These are phyloP conservation scores for Vitis rupestris DNA, from an alignment of 164 flowering plant genomes.

Conservation along the genomic window DNA sequence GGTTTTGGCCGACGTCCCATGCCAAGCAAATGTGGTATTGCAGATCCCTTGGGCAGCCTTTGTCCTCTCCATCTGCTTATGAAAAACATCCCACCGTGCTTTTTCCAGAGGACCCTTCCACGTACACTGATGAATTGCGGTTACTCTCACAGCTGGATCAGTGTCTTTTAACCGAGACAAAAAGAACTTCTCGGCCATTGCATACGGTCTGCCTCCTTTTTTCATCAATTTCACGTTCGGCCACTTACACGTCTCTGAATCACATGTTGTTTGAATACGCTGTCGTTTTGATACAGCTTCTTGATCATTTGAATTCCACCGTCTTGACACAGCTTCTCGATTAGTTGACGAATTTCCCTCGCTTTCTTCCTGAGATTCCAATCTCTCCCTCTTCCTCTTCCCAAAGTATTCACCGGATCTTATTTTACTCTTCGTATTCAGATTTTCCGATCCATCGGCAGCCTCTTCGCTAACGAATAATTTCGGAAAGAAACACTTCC, in stretches of 20 bases:
- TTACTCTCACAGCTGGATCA: slow-evolving; percentile 21
- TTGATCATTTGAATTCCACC: neutral
- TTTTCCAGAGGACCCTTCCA: slow-evolving; percentile 22
- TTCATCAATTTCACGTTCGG: slow-evolving; percentile 25
- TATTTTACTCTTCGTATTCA: slow-evolving; percentile 28
- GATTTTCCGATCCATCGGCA: neutral
- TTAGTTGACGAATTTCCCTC: slow-evolving; percentile 19
- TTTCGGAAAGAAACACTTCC: slow-evolving; percentile 45
- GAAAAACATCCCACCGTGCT: slow-evolving; percentile 39
- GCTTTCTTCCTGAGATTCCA: slow-evolving; percentile 7
- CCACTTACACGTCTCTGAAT: slow-evolving; percentile 27
- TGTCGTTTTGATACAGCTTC: slow-evolving; percentile 9
- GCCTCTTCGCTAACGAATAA: slow-evolving; percentile 18
- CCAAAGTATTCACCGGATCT: slow-evolving; percentile 2
- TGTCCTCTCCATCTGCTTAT: slow-evolving; percentile 31
- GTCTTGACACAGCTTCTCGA: slow-evolving; percentile 6
- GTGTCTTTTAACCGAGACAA: slow-evolving; percentile 19
- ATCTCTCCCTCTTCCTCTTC: slow-evolving; percentile 21
- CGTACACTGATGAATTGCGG: slow-evolving; percentile 35
- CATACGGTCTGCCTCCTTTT: slow-evolving; percentile 26
- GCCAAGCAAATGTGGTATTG: slow-evolving; percentile 47
- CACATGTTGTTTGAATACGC: neutral
- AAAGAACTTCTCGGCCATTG: slow-evolving; percentile 24
- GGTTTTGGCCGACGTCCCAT: slow-evolving; percentile 29
- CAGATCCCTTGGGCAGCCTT: slow-evolving; percentile 40